Percentiles rank a stretch among this genome's conserved stretches.
These are phyloP conservation scores for Globisporangium nagaii DNA, from an alignment of 352 stramenopile species.

Conservation along the genomic window DNA sequence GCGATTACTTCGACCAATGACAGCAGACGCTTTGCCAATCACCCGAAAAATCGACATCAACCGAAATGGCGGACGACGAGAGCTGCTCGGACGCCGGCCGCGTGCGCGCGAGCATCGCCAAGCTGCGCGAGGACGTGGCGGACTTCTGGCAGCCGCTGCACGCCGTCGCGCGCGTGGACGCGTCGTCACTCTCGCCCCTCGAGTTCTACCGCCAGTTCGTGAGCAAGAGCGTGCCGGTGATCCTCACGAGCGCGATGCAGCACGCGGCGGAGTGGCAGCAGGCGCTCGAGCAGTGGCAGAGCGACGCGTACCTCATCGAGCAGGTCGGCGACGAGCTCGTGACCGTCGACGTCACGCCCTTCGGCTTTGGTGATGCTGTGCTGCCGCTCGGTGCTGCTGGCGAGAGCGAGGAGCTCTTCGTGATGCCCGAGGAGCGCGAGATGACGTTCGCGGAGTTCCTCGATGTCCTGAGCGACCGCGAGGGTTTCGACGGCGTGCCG, in stretches of 20 bases:
- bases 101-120: slow-evolving; percentile 15
- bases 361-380: slow-evolving; percentile 64
- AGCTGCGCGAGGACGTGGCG: slow-evolving; percentile 52
- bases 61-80: not conserved
- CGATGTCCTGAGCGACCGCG: slow-evolving; percentile 32
- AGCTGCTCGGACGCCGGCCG: no score
- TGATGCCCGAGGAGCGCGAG: slow-evolving; percentile 77
- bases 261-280: slow-evolving; percentile 39
- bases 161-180: slow-evolving; percentile 46
- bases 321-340: slow-evolving; percentile 35
- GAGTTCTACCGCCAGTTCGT: slow-evolving; percentile 74
- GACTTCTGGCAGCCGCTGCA: slow-evolving; percentile 73
- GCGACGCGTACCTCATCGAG: slow-evolving; percentile 49
- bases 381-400: slow-evolving; percentile 22
- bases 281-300: slow-evolving; percentile 41
- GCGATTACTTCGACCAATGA: no score
- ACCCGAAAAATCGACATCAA: no score
- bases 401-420: slow-evolving; percentile 37
- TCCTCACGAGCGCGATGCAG: slow-evolving; percentile 65
- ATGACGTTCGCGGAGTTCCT: slow-evolving; percentile 68
- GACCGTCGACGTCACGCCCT: slow-evolving; percentile 78
- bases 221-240: slow-evolving; percentile 69
- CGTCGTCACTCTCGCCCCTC: slow-evolving; percentile 29
- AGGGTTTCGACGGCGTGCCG: slow-evolving; percentile 63
- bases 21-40: no score